Conservation (phyloP, 2,329 filamentous ascomycete species). For the Chrysosphaeria jannelii region DNA sequence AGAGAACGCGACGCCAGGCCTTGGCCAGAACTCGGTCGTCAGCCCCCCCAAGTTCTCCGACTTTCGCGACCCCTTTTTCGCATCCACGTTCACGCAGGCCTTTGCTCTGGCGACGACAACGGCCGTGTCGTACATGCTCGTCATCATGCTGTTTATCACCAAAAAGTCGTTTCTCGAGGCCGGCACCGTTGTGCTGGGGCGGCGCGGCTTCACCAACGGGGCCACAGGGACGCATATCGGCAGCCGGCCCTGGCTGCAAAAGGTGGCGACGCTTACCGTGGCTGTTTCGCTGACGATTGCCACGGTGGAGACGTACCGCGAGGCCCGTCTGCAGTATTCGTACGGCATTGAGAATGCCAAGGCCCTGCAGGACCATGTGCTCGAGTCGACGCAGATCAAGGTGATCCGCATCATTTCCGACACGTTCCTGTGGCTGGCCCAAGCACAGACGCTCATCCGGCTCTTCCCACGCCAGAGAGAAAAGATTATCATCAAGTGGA, state of each 20-base stretch:
- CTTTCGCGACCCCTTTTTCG: conserved; percentile 67
- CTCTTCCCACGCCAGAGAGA: conserved; percentile 89
- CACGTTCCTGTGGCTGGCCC: conserved; percentile 88
- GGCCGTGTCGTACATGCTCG: conserved; percentile 68
- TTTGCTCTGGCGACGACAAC: conserved; percentile 83
- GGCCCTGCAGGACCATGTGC: conserved; percentile 45
- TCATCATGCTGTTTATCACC: conserved; percentile 81
- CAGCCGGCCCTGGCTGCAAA: conserved; percentile 79
- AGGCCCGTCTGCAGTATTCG: conserved; percentile 55
- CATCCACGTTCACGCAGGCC: conserved; percentile 72
- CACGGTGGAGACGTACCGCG: conserved; percentile 66
- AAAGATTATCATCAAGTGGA: conserved; percentile 97
- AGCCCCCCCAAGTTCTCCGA: conserved; percentile 22
- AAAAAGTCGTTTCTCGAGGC: conserved; percentile 82
- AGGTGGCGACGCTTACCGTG: conserved; percentile 42
- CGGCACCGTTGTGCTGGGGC: conserved; percentile 50
- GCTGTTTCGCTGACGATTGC: conserved; percentile 77
- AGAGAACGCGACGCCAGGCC: too few species aligned
- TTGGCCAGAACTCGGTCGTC: too few species aligned
- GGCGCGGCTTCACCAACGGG: conserved; percentile 60
- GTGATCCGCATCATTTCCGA: conserved; percentile 81
- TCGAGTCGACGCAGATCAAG: conserved; percentile 62
- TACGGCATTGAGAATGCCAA: conserved; percentile 53
- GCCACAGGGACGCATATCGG: conserved; percentile 58
- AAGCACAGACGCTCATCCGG: conserved; percentile 86